Conservation (phyloP, 768 basidiomycete species). For the Tricholoma flavovirens region DNA sequence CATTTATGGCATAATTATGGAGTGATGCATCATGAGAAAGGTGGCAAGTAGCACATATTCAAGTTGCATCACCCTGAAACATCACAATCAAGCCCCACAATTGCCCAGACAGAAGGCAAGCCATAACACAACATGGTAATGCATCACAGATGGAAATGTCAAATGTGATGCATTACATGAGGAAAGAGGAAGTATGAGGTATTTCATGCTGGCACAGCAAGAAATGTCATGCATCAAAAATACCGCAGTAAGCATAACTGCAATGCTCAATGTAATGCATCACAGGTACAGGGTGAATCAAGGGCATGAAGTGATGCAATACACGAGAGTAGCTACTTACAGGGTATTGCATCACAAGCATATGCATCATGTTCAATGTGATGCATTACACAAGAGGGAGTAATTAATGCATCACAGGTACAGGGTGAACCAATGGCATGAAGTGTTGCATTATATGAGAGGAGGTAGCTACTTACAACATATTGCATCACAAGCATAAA, state of each 20-base stretch:
- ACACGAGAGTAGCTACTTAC: neutral
- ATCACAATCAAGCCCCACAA: neutral
- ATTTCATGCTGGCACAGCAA: neutral
- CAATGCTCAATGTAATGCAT: too few relatives aligned
- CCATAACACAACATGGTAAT: too few relatives aligned
- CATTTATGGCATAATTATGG: too few relatives aligned
- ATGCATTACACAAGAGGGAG: neutral
- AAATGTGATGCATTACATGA: neutral
- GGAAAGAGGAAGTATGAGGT: neutral
- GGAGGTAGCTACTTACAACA: neutral
- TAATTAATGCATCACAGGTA: too few relatives aligned
- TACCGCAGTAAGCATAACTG: too few relatives aligned
- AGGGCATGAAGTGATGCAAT: neutral
- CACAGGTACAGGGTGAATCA: too few relatives aligned
- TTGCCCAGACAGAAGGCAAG: too few relatives aligned
- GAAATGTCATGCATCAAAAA: neutral
- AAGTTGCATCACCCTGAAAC: neutral
- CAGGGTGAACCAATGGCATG: neutral
- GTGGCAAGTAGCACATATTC: neutral
- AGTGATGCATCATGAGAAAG: too few relatives aligned
- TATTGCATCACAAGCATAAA: neutral
- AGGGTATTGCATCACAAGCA: neutral
- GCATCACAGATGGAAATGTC: neutral
- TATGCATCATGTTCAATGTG: too few relatives aligned
- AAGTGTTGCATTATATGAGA: neutral